Evolutionary conservation across 345 rosid genomes (phyloP).

Genomic region (Salix brachista): DNA sequence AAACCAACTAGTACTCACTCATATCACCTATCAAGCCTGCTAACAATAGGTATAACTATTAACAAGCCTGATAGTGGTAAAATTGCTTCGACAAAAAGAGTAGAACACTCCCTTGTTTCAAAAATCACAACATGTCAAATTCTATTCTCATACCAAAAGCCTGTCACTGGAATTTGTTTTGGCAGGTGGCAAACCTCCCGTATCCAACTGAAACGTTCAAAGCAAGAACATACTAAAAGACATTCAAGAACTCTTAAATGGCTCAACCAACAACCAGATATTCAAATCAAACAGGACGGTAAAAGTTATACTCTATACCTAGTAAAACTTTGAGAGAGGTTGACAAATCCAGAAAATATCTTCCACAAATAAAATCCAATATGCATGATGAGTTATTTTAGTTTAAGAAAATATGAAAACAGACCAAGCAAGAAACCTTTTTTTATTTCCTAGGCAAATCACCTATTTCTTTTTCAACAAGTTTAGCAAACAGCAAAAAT

Average conservation of each 20-base stretch:
- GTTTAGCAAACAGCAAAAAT: no score
- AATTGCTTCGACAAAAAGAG: background rate
- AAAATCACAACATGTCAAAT: background rate
- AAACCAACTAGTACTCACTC: background rate
- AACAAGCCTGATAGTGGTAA: background rate
- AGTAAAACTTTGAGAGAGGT: background rate
- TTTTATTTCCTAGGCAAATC: background rate
- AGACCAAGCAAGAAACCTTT: background rate
- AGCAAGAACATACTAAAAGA: background rate
- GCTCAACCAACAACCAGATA: background rate
- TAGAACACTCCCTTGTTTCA: background rate
- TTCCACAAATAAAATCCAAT: background rate
- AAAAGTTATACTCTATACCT: background rate
- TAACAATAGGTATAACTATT: background rate
- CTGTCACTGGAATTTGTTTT: background rate
- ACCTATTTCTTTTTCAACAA: background rate
- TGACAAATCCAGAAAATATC: background rate
- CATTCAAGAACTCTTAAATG: background rate
- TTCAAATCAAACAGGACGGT: background rate
- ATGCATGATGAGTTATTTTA: background rate
- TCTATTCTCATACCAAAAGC: conserved; percentile 34
- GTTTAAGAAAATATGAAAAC: background rate
- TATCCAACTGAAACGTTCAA: background rate
- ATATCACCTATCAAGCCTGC: background rate
- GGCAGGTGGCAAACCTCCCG: background rate